phyloP scores from a whole-genome alignment of 2,329 filamentous ascomycete genomes.

The Verticillium nonalfalfae region DNA sequence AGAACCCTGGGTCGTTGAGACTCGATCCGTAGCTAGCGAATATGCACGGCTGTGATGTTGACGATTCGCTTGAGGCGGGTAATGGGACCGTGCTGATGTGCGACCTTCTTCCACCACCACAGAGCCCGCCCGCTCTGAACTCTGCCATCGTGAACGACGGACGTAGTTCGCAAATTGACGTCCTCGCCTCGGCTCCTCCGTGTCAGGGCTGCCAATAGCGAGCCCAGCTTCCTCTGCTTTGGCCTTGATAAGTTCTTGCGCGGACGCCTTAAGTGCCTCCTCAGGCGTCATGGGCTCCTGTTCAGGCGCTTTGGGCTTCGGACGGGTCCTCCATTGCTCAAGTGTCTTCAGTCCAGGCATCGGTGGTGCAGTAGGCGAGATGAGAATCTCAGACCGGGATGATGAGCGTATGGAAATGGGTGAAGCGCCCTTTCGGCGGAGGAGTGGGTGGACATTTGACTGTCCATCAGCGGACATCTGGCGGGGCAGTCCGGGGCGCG shows the following conservation, averaged over 20 bases:
- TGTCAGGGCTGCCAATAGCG: neutral
- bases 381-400: conserved; percentile 16
- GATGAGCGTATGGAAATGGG: conserved; percentile 27
- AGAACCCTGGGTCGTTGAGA: neutral
- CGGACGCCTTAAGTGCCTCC: neutral
- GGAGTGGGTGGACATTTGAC: neutral
- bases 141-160: conserved; percentile 9
- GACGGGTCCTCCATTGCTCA: conserved; percentile 18
- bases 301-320: neutral
- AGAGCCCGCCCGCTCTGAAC: conserved; percentile 8
- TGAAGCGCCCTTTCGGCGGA: conserved; percentile 11
- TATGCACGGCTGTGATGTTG: conserved; percentile 4
- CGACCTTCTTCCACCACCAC: conserved; percentile 8
- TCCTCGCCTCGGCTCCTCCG: conserved; percentile 2
- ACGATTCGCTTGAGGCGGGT: conserved; percentile 9
- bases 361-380: conserved; percentile 19
- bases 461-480: neutral
- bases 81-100: conserved; percentile 9
- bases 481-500: neutral
- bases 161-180: conserved; percentile 9
- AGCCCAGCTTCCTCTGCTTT: neutral
- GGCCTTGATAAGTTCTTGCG: conserved; percentile 1
- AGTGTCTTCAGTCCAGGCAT: conserved; percentile 24
- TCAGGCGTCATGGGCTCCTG: neutral
- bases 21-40: neutral